Conservation (phyloP, 495 filamentous ascomycete genomes). For the Talaromyces adpressus region DNA sequence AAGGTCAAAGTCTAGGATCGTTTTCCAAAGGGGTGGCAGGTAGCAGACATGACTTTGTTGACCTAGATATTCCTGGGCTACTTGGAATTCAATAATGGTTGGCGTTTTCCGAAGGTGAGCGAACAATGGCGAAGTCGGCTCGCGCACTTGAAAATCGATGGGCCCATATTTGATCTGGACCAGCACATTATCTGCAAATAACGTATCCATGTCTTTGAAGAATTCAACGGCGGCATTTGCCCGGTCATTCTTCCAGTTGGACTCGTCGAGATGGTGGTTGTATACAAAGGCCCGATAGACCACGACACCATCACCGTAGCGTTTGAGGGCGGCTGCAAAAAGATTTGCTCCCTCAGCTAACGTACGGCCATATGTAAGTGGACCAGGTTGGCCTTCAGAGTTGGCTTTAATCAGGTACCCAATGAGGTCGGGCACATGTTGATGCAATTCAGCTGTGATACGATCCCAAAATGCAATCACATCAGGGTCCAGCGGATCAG, state of each 20-base stretch:
- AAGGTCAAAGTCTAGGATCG: constrained; percentile 58
- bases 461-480: constrained; percentile 58
- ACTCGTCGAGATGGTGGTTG: constrained; percentile 48
- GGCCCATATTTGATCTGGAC: constrained; percentile 70
- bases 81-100: constrained; percentile 57
- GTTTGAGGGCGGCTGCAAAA: constrained; percentile 54
- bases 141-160: constrained; percentile 71
- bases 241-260: constrained; percentile 58
- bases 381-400: constrained; percentile 68
- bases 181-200: constrained; percentile 64
- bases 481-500: constrained; percentile 53
- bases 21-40: constrained; percentile 60
- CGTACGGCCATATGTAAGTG: constrained; percentile 61
- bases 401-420: constrained; percentile 69
- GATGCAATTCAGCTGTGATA: constrained; percentile 51
- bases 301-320: constrained; percentile 53
- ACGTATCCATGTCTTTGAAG: constrained; percentile 56
- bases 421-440: constrained; percentile 55
- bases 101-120: constrained; percentile 53
- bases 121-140: constrained; percentile 63
- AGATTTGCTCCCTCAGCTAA: constrained; percentile 64
- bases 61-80: constrained; percentile 65
- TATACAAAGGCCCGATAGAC: constrained; percentile 75
- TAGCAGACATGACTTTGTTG: constrained; percentile 67
- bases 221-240: constrained; percentile 63